A percentile compares a stretch with the other conserved stretches of the same genome.
Conservation (phyloP, 441 rosid species). For the Gossypium lobatum region DNA sequence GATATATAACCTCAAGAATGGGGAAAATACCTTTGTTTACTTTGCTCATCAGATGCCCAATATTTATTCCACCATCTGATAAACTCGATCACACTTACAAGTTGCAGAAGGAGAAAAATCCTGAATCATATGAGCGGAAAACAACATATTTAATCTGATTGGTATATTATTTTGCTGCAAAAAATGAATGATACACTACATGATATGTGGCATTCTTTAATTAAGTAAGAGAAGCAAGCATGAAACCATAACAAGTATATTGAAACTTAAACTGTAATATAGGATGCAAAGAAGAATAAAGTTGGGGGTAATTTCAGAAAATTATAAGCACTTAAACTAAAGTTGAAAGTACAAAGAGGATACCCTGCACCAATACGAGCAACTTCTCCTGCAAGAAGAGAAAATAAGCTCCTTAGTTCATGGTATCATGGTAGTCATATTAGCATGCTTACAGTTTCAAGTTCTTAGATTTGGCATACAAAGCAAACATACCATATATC, state of each 20-base stretch:
- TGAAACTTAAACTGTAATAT: background rate
- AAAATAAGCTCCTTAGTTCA: background rate
- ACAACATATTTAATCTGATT: background rate
- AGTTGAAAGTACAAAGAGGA: constrained; percentile 30
- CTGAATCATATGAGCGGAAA: constrained; percentile 28
- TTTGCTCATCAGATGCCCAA: constrained; percentile 63
- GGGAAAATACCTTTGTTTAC: constrained; percentile 43
- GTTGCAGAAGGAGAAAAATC: constrained; percentile 79
- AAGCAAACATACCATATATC: constrained; percentile 50
- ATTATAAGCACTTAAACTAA: background rate
- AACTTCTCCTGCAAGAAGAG: constrained; percentile 60
- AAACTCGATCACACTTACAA: constrained; percentile 74
- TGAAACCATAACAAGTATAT: background rate
- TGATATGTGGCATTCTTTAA: background rate
- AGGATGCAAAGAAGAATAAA: background rate
- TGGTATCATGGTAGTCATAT: background rate
- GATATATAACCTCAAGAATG: background rate
- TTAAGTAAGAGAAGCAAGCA: background rate
- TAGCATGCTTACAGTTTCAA: background rate
- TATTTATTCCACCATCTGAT: constrained; percentile 84
- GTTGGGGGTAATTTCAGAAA: background rate
- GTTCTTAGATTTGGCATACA: background rate
- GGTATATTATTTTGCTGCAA: background rate
- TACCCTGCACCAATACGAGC: constrained; percentile 93
- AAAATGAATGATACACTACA: background rate